Percentiles rank a stretch among this genome's conserved stretches.
Evolutionary conservation across 2,329 filamentous ascomycete genomes (phyloP).

Genomic region (Aspergillus arachidicola): DNA sequence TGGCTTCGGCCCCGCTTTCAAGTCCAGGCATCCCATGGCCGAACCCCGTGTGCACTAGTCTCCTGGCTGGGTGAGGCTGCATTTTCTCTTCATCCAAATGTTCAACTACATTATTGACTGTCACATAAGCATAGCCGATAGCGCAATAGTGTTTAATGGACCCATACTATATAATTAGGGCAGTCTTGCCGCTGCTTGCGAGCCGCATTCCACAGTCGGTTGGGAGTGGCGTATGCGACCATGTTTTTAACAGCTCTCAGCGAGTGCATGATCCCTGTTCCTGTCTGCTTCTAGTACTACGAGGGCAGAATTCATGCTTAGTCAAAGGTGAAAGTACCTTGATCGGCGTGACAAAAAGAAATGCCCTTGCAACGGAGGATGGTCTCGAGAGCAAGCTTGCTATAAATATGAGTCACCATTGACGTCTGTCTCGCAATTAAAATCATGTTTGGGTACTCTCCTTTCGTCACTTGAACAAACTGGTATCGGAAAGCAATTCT

Average conservation of each 20-base stretch:
- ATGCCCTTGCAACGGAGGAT: no score
- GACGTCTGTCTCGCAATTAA: no score
- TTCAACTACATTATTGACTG: no score
- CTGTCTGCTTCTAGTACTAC: conserved; percentile 2
- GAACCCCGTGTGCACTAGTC: not conserved
- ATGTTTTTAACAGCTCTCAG: not conserved
- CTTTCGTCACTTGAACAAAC: not conserved
- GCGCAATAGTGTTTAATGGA: no score
- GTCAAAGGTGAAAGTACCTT: not conserved
- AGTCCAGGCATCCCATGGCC: not conserved
- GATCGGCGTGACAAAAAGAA: not conserved
- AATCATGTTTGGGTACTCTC: not conserved
- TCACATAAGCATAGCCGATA: no score
- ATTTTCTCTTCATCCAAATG: no score
- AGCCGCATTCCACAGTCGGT: not conserved
- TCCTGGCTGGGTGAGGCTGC: no score
- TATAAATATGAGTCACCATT: not conserved
- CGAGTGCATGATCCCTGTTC: conserved; percentile 1
- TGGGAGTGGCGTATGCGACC: not conserved
- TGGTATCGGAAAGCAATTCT: not conserved
- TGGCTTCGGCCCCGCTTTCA: no score
- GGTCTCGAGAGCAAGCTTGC: no score
- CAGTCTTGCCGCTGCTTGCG: not conserved
- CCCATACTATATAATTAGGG: not conserved
- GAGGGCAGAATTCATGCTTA: not conserved